Conservation (phyloP, 208 protist genomes). For the Naegleria gruberi region DNA sequence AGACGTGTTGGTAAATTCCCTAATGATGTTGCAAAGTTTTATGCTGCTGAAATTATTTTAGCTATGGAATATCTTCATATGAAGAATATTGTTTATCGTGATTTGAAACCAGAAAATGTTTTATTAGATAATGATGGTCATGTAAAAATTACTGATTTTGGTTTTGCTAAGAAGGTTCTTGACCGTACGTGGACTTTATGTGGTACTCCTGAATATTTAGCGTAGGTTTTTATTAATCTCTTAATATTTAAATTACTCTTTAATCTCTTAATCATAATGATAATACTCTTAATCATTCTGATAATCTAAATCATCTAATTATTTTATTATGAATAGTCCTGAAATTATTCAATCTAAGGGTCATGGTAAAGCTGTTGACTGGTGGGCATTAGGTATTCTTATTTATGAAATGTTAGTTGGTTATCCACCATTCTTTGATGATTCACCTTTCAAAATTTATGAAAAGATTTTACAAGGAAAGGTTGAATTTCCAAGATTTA, state of each 20-base stretch:
- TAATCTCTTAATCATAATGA: background rate
- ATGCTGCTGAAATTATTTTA: slow-evolving; percentile 65
- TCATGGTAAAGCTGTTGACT: slow-evolving; percentile 75
- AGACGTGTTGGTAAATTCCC: slow-evolving; percentile 47
- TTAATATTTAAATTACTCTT: background rate
- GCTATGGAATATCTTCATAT: slow-evolving; percentile 62
- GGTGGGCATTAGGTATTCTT: slow-evolving; percentile 73
- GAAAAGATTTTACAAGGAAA: slow-evolving; percentile 73
- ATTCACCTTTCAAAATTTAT: slow-evolving; percentile 70
- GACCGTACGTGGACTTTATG: slow-evolving; percentile 68
- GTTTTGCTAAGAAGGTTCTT: slow-evolving; percentile 60
- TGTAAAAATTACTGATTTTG: slow-evolving; percentile 83
- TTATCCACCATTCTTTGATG: slow-evolving; percentile 80
- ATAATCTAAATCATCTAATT: no score
- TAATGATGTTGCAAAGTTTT: slow-evolving; percentile 50
- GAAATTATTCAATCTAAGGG: slow-evolving; percentile 71
- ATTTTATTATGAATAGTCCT: slow-evolving; percentile 27
- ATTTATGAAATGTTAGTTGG: slow-evolving; percentile 72
- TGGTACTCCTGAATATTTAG: slow-evolving; percentile 66
- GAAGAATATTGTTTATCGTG: slow-evolving; percentile 48
- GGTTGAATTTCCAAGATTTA: slow-evolving; percentile 61
- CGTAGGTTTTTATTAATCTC: background rate
- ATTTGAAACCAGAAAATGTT: slow-evolving; percentile 79
- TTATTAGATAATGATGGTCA: slow-evolving; percentile 67
- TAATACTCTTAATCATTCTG: no score